A percentile compares a stretch with the other conserved stretches of the same genome.
These are phyloP conservation scores for Coccomyxa sp. DNA, from an alignment of 139 green algal genomes.

Conservation along the genomic window DNA sequence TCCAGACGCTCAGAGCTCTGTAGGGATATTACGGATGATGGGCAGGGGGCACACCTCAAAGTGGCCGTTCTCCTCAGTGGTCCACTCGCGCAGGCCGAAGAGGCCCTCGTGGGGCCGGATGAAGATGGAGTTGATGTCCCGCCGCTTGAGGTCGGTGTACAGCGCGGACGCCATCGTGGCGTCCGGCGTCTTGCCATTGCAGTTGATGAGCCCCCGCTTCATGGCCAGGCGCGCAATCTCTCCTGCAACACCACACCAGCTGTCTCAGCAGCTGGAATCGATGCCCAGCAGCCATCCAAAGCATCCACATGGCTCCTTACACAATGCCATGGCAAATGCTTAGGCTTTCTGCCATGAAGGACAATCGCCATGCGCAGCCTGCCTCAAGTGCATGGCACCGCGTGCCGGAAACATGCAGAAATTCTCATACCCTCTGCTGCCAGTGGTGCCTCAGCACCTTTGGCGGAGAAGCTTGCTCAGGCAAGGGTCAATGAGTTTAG, in stretches of 20 bases:
- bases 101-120: conserved; percentile 74
- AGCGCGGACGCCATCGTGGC: conserved; percentile 82
- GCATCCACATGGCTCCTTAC: neutral
- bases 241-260: conserved; percentile 24
- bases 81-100: conserved; percentile 79
- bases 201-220: conserved; percentile 57
- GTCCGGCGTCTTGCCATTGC: conserved; percentile 76
- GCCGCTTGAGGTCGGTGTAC: conserved; percentile 84
- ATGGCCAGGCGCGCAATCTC: conserved; percentile 54
- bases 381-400: too few species aligned
- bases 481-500: conserved; percentile 21
- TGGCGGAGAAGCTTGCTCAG: neutral
- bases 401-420: neutral
- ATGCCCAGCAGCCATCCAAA: neutral
- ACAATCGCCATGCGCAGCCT: neutral
- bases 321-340: neutral
- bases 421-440: neutral
- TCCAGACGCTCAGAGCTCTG: too few species aligned
- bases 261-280: neutral
- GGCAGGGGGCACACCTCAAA: neutral
- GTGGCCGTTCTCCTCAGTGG: neutral
- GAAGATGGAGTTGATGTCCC: conserved; percentile 60
- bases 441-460: too few species aligned
- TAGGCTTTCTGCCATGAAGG: too few species aligned
- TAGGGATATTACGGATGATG: too few species aligned